Evolutionary conservation across 1,284 basidiomycete genomes (phyloP).

Genomic region (Rhodotorula sp.): DNA sequence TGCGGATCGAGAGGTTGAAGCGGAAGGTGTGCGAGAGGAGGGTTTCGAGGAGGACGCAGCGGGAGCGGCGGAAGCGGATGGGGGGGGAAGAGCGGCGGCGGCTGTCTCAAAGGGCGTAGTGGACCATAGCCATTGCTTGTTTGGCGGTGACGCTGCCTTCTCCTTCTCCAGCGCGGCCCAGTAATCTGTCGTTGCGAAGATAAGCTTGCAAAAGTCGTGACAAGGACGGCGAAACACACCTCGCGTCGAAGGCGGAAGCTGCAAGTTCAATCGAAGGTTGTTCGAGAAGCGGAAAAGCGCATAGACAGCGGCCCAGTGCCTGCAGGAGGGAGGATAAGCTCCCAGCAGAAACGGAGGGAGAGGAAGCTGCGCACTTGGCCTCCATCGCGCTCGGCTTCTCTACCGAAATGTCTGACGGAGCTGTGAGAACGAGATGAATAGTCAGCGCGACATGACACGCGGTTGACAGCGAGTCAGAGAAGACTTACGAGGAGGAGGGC

Average conservation of each 20-base stretch:
- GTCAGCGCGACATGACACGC: too few relatives aligned
- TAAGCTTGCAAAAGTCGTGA: not conserved
- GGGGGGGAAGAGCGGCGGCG: constrained; percentile 27
- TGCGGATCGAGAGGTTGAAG: constrained; percentile 16
- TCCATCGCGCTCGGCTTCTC: constrained; percentile 60
- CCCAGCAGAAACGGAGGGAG: not conserved
- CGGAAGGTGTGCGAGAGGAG: constrained; percentile 11
- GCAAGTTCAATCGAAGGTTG: constrained; percentile 68
- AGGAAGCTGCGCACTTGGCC: constrained; percentile 53
- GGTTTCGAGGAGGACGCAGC: not conserved
- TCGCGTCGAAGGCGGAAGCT: constrained; percentile 62
- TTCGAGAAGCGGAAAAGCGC: constrained; percentile 82
- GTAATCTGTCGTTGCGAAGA: constrained; percentile 57
- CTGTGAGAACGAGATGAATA: constrained; percentile 49
- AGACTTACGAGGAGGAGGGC: constrained; percentile 55
- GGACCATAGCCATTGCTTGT: constrained; percentile 80
- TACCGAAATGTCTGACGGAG: constrained; percentile 51
- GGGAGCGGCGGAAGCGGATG: not conserved
- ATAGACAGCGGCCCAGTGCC: constrained; percentile 83
- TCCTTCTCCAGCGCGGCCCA: constrained; percentile 77
- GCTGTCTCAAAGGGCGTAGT: constrained; percentile 74
- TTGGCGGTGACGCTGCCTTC: constrained; percentile 56
- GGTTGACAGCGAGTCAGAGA: not conserved
- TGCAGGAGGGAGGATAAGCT: not conserved
- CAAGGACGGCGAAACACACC: not conserved